These are phyloP conservation scores for Fomitopsis serialis DNA, from an alignment of 768 basidiomycete genomes.

Conservation along the genomic window DNA sequence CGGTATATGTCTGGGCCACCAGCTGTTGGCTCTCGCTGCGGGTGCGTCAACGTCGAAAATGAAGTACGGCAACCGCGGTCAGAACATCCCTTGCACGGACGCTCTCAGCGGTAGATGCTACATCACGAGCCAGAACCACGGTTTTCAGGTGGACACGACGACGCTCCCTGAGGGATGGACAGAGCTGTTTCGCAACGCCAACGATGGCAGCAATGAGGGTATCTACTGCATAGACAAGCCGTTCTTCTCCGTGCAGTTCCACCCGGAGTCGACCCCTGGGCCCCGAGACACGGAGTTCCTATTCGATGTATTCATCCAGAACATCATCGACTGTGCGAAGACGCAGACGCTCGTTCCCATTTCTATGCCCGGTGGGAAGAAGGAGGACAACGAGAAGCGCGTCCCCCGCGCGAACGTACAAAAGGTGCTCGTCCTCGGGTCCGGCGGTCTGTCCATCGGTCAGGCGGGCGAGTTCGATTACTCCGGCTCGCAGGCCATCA, in stretches of 20 bases:
- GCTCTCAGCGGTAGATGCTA: conserved; percentile 93
- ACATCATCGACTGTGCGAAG: conserved; percentile 66
- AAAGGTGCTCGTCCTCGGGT: conserved; percentile 96
- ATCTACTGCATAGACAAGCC: conserved; percentile 91
- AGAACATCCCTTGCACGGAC: conserved; percentile 97
- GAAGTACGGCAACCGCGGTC: conserved; percentile 99
- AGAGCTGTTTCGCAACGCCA: conserved; percentile 93
- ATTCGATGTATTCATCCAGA: conserved; percentile 95
- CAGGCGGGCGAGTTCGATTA: conserved; percentile 99
- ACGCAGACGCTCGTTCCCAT: conserved; percentile 54
- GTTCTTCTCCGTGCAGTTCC: conserved; percentile 99
- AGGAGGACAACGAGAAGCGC: conserved; percentile 75
- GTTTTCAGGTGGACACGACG: conserved; percentile 84
- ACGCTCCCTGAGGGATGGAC: conserved; percentile 85
- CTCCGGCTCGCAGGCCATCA: conserved; percentile 98
- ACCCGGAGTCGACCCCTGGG: conserved; percentile 95
- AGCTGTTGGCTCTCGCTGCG: conserved; percentile 90
- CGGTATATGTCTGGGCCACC: conserved; percentile 98
- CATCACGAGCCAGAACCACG: conserved; percentile 99
- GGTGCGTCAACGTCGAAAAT: conserved; percentile 96
- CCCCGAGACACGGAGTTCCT: conserved; percentile 98
- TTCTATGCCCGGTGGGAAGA: conserved; percentile 71
- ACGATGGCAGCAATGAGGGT: conserved; percentile 96
- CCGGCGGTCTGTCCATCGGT: conserved; percentile 95
- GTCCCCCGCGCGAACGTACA: conserved; percentile 71